Base-by-base conservation (phyloP, 2,329 filamentous ascomycete species). In the Aureobasidium sp. region DNA sequence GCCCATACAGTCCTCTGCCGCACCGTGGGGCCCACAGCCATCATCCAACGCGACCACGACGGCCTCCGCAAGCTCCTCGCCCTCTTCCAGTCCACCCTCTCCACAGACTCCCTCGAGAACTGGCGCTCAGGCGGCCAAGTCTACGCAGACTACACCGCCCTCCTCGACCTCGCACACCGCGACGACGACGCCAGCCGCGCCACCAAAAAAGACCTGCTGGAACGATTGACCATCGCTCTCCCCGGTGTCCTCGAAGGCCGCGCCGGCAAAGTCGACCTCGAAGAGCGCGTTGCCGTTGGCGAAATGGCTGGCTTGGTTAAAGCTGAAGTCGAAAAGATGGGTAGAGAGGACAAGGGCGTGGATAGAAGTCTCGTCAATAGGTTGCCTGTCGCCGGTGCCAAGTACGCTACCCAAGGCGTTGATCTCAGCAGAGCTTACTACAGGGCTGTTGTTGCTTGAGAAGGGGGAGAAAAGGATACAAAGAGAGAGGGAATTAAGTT, bases 41-140 rank as follows among this genome's bases (percentile, higher is more conserved):
- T 99, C 65, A 88, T 99, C 64, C 88, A 90, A 70, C 86, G 88
- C 47, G 88, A 97, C 72, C 93, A 90, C 69, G 81, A 83, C 22
- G 82, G 81, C 1, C 78, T 97, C 1, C 82, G 84, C 44, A 78
- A 82, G 36, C 79, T 97, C 42, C 82, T 97, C 41, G 79, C 80
- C 20, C 85, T 87, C 63, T 96, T 99, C 70, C 77, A 86, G n/a
- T 37, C 48, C 48, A 45, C 49, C 36, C 17, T 34, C 1, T 29
- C 41, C 34, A 34, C 42, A 25, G 39, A n/a, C 39, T 57, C 80
- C 80, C 67, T 96, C 36, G 75, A 82, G 12, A 86, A 87, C 59
- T 97, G 94, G 94, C 78, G 85, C 11, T 76, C 84, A 20, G 92
- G 91, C 31, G 93, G 91, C 5, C 86, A 88, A 67, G 84, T 97